These are phyloP conservation scores for Colletotrichum abscissum DNA, from an alignment of 2,329 filamentous ascomycete species.

Conservation along the genomic window DNA sequence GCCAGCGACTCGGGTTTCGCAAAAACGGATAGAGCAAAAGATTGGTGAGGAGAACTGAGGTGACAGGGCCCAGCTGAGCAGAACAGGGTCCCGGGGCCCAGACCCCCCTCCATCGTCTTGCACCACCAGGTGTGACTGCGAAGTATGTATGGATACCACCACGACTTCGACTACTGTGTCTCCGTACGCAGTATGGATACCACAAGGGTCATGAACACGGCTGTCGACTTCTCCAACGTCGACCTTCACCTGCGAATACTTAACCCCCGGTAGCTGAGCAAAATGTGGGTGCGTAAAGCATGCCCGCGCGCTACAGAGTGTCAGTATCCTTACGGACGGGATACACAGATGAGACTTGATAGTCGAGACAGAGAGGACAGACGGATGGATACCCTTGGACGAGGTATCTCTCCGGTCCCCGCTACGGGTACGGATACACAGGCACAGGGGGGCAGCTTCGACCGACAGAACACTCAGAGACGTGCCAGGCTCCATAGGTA, in stretches of 20 bases:
- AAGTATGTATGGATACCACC: too few species aligned
- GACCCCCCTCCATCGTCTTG: slow-evolving; percentile 3
- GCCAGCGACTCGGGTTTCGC: slow-evolving; percentile 9
- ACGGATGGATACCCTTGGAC: neutral
- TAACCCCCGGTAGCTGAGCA: neutral
- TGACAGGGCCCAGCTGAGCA: neutral
- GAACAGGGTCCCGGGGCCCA: neutral
- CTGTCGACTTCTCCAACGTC: neutral
- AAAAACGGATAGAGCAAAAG: slow-evolving; percentile 25
- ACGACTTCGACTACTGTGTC: neutral
- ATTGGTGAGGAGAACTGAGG: slow-evolving; percentile 3
- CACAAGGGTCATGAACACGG: neutral
- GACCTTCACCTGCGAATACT: neutral
- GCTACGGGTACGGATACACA: neutral
- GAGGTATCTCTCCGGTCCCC: neutral
- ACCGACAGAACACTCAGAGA: neutral
- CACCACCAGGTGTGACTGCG: neutral
- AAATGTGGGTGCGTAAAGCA: neutral
- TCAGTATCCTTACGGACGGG: neutral
- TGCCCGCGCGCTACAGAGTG: neutral
- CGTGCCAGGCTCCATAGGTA: neutral
- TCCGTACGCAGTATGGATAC: neutral
- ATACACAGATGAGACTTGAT: neutral
- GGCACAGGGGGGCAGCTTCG: neutral
- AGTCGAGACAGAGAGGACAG: neutral